These are phyloP conservation scores for Candida glaebosa DNA, from an alignment of 805 yeast genomes.

Conservation along the genomic window DNA sequence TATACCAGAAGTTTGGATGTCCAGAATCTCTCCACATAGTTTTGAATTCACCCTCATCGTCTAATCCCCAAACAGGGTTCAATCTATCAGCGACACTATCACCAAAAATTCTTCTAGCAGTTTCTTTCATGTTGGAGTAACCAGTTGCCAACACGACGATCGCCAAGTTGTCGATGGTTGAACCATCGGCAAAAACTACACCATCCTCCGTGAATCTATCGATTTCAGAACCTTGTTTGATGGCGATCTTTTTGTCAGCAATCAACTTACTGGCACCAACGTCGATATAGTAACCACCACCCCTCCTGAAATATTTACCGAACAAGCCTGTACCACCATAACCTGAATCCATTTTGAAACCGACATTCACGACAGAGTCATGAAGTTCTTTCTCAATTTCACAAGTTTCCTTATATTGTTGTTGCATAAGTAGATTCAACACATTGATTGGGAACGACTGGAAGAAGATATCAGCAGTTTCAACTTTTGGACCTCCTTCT, in stretches of 20 bases:
- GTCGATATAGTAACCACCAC: conserved; percentile 47
- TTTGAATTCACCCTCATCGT: conserved; percentile 41
- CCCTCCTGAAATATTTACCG: conserved; percentile 37
- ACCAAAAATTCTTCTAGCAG: conserved; percentile 37
- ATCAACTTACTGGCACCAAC: conserved; percentile 42
- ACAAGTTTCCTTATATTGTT: conserved; percentile 29
- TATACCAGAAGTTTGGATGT: conserved; percentile 37
- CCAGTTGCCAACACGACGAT: conserved; percentile 46
- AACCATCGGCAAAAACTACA: conserved; percentile 39
- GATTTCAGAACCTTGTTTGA: conserved; percentile 33
- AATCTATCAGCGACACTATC: conserved; percentile 30
- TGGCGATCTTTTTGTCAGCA: conserved; percentile 34
- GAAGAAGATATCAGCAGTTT: conserved; percentile 36
- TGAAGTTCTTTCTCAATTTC: conserved; percentile 28
- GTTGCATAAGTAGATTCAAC: conserved; percentile 33
- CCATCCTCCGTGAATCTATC: conserved; percentile 33
- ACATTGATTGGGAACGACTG: conserved; percentile 34
- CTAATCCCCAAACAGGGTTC: conserved; percentile 41
- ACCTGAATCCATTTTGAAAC: conserved; percentile 41
- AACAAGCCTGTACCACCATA: conserved; percentile 43
- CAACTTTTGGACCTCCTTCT: conserved; percentile 33
- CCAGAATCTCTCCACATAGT: conserved; percentile 39
- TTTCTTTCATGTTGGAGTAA: conserved; percentile 39
- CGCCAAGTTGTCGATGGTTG: conserved; percentile 28
- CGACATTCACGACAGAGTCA: conserved; percentile 28